These are phyloP conservation scores for Cyclotella cryptica DNA, from an alignment of 108 stramenopile genomes.

Conservation along the genomic window DNA sequence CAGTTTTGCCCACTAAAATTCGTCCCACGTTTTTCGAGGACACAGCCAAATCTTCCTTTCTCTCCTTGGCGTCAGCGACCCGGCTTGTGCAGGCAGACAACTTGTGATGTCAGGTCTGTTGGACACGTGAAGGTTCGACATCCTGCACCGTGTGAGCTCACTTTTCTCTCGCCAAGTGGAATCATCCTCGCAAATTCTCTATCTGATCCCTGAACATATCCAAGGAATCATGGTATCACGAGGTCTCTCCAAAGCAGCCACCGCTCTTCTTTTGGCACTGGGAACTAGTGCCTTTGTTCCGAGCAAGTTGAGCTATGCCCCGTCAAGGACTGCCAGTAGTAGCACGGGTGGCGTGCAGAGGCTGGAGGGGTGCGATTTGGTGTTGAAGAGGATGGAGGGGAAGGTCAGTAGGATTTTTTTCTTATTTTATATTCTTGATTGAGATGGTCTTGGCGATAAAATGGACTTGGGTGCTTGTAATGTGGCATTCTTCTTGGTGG, in stretches of 20 bases:
- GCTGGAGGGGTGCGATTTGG: conserved; percentile 15
- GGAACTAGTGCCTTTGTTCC: conserved; percentile 49
- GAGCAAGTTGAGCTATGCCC: conserved; percentile 2
- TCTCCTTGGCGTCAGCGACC: no score
- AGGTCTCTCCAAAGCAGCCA: conserved; percentile 36
- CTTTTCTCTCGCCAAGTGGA: no score
- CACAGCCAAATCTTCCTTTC: no score
- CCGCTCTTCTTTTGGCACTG: conserved; percentile 34
- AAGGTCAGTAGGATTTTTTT: neutral
- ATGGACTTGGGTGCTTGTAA: neutral
- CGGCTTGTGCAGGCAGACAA: no score
- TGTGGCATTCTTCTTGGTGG: no score
- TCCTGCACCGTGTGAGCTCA: no score
- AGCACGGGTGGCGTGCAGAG: conserved; percentile 6
- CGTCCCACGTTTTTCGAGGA: no score
- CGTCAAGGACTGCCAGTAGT: neutral
- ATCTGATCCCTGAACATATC: neutral
- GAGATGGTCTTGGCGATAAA: neutral
- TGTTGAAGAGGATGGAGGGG: conserved; percentile 16
- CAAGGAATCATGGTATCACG: conserved; percentile 31
- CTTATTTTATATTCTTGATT: neutral
- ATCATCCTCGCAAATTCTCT: no score
- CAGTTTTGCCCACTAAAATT: no score
- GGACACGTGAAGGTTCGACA: no score
- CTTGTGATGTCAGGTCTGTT: no score